phyloP scores from a whole-genome alignment of 2,329 filamentous ascomycete genomes.

The Stagonosporopsis cucurbitacearum region DNA sequence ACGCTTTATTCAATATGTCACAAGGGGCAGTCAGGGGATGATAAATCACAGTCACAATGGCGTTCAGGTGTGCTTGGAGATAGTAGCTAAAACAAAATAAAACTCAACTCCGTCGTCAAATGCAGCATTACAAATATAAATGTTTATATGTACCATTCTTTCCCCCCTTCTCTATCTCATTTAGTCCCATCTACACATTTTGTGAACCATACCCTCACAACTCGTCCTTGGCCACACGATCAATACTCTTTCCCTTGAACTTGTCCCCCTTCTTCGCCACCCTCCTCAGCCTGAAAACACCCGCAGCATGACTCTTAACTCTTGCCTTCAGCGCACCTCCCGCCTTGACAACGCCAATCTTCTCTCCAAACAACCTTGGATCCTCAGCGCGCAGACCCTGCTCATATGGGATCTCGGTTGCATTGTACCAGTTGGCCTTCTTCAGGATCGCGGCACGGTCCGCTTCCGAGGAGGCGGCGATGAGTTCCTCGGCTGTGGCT shows the following conservation, averaged over 20 bases:
- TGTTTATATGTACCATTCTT: not conserved
- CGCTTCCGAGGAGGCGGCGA: constrained; percentile 16
- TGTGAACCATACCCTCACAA: constrained; percentile 15
- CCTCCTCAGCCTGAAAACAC: constrained; percentile 28
- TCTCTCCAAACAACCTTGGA: constrained; percentile 31
- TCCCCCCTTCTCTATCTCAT: no score
- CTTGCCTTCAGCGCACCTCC: constrained; percentile 24
- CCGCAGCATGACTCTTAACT: constrained; percentile 32
- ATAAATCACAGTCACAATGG: no score
- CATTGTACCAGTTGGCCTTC: constrained; percentile 33
- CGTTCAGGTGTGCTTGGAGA: no score
- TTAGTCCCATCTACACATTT: not conserved
- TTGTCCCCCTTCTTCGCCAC: constrained; percentile 27
- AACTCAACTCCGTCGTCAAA: no score
- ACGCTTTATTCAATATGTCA: no score
- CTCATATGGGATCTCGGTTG: constrained; percentile 29
- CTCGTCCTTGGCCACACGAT: constrained; percentile 24
- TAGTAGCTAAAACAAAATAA: no score
- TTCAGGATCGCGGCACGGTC: constrained; percentile 22
- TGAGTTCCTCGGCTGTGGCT: constrained; percentile 20
- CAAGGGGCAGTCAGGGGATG: no score
- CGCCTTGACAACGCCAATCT: constrained; percentile 30
- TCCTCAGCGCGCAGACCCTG: constrained; percentile 28
- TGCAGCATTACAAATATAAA: not conserved
- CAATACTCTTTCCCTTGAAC: constrained; percentile 34